Conservation (phyloP, 73 alveolate genomes). For the Uronychia setigera region DNA sequence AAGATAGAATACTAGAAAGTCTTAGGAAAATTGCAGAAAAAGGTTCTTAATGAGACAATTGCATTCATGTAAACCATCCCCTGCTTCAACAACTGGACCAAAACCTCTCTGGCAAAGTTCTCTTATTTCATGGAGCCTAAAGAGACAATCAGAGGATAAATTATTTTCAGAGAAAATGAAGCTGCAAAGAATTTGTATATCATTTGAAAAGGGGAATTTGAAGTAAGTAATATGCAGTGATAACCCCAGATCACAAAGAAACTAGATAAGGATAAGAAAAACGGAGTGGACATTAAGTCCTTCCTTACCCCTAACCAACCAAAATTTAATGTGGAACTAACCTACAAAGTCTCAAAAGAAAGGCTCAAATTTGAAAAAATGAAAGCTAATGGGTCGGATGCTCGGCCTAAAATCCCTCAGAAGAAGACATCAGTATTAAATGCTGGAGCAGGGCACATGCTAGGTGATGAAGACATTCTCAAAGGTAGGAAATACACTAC, state of each 20-base stretch:
- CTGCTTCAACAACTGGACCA: too few relatives aligned
- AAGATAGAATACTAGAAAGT: too few relatives aligned
- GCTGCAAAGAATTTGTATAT: not conserved
- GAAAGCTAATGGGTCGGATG: not conserved
- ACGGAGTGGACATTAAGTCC: not conserved
- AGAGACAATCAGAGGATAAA: not conserved
- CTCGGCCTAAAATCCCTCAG: not conserved
- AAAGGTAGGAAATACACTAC: conserved; percentile 12
- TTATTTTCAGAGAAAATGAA: not conserved
- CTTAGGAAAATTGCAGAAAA: too few relatives aligned
- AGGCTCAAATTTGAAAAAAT: not conserved
- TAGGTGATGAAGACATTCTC: conserved; percentile 2
- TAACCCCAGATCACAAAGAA: not conserved
- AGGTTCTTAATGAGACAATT: too few relatives aligned
- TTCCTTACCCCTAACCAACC: not conserved
- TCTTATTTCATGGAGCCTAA: not conserved
- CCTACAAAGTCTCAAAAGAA: not conserved
- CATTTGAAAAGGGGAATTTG: not conserved
- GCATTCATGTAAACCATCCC: too few relatives aligned
- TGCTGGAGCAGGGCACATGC: conserved; percentile 5
- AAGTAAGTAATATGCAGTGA: not conserved
- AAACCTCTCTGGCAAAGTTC: not conserved
- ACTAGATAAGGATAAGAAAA: not conserved
- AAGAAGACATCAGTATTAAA: not conserved
- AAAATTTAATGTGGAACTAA: not conserved